Conservation (phyloP, 2,329 filamentous ascomycete genomes). For the Ceratocystis lukuohia region DNA sequence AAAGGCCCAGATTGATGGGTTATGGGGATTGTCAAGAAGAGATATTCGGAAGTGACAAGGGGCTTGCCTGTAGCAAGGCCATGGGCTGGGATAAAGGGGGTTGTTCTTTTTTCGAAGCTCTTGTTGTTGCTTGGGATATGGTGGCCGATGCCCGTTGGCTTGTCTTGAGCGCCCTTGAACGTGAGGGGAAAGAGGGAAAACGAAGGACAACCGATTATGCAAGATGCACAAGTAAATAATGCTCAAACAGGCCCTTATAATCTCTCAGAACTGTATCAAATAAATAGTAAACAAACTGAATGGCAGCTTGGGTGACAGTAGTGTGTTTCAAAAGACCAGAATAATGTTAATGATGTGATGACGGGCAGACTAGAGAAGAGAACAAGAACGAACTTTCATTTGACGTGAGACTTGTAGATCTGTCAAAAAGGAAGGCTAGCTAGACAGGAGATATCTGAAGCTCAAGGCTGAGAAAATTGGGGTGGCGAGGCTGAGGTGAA, state of each 20-base stretch:
- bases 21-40: neutral
- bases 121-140: neutral
- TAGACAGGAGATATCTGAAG: too few species aligned
- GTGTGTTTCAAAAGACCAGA: slow-evolving; percentile 1
- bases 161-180: neutral
- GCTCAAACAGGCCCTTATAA: neutral
- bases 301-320: slow-evolving; percentile 5
- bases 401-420: neutral
- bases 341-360: neutral
- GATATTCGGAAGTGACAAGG: neutral
- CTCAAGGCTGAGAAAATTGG: neutral
- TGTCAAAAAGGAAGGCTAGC: neutral
- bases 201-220: neutral
- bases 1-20: neutral
- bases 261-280: neutral
- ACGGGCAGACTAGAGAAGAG: neutral
- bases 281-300: neutral
- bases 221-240: neutral
- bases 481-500: neutral
- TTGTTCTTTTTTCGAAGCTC: neutral
- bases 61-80: neutral
- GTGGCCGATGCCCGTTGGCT: neutral
- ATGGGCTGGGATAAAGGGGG: neutral
- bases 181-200: neutral
- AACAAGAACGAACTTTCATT: neutral